phyloP scores from a whole-genome alignment of 108 stramenopile species.

The Discostella pseudostelligera region DNA sequence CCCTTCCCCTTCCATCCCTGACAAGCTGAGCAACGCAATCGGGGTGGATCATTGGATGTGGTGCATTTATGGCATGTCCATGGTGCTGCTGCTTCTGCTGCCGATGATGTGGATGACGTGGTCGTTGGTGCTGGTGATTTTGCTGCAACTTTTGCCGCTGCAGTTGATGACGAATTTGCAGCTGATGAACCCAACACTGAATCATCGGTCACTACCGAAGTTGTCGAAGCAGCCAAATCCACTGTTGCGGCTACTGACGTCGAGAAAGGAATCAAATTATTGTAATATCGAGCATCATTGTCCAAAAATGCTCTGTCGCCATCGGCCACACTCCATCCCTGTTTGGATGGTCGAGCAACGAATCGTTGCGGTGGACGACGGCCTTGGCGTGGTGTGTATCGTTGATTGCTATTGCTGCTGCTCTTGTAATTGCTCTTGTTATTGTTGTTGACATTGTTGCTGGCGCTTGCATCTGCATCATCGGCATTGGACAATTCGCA shows the following conservation, averaged over 20 bases:
- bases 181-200: too few species aligned
- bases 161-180: too few species aligned
- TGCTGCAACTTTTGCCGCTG: background rate
- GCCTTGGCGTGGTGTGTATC: background rate
- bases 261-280: background rate
- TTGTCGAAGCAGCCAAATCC: background rate
- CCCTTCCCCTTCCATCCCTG: slow-evolving; percentile 9
- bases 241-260: background rate
- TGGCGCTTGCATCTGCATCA: too few species aligned
- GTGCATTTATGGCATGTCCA: background rate
- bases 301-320: slow-evolving; percentile 9
- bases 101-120: background rate
- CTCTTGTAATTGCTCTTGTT: too few species aligned
- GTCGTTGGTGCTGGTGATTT: background rate
- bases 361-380: slow-evolving; percentile 4
- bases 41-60: background rate
- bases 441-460: too few species aligned
- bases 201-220: background rate
- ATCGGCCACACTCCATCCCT: slow-evolving; percentile 10
- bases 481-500: too few species aligned
- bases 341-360: slow-evolving; percentile 24
- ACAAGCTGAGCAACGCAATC: background rate
- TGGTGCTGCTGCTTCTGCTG: background rate
- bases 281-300: background rate
- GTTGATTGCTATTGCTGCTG: too few species aligned